Conservation (phyloP, 192 early-diverging fungal species). For the Gamsiella multidivaricata region DNA sequence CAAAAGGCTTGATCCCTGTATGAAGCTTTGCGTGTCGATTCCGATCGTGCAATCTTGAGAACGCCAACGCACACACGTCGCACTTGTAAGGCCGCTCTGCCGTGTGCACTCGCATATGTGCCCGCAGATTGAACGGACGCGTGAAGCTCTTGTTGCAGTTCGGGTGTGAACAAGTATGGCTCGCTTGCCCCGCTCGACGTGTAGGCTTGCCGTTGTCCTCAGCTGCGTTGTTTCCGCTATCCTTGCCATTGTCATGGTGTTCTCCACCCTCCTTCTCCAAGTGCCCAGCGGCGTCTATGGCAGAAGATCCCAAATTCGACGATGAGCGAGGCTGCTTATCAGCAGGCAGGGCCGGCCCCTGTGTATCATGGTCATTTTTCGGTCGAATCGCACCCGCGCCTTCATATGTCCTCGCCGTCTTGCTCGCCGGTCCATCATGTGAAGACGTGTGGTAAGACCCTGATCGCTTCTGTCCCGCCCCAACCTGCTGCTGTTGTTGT, state of each 20-base stretch:
- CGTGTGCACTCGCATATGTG: conserved; percentile 74
- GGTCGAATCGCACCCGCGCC: background rate
- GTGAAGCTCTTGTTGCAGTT: conserved; percentile 68
- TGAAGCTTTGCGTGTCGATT: conserved; percentile 87
- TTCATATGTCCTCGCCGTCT: conserved; percentile 36
- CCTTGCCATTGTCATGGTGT: background rate
- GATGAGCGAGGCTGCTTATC: conserved; percentile 5
- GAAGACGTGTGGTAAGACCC: conserved; percentile 30
- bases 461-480: conserved; percentile 34
- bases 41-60: conserved; percentile 87
- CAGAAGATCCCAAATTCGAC: background rate
- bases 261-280: background rate
- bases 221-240: background rate
- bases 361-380: conserved; percentile 37
- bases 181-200: conserved; percentile 20
- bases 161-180: conserved; percentile 47
- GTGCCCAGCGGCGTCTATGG: too few relatives aligned
- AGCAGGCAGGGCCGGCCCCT: conserved; percentile 37
- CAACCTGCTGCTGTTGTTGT: too few relatives aligned
- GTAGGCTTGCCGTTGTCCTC: conserved; percentile 17
- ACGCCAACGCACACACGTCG: conserved; percentile 75
- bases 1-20: conserved; percentile 77
- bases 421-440: conserved; percentile 28
- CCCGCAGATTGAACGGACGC: conserved; percentile 76
- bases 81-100: conserved; percentile 74